These are phyloP conservation scores for Aspergillus piperis DNA, from an alignment of 2,329 filamentous ascomycete species.

Conservation along the genomic window DNA sequence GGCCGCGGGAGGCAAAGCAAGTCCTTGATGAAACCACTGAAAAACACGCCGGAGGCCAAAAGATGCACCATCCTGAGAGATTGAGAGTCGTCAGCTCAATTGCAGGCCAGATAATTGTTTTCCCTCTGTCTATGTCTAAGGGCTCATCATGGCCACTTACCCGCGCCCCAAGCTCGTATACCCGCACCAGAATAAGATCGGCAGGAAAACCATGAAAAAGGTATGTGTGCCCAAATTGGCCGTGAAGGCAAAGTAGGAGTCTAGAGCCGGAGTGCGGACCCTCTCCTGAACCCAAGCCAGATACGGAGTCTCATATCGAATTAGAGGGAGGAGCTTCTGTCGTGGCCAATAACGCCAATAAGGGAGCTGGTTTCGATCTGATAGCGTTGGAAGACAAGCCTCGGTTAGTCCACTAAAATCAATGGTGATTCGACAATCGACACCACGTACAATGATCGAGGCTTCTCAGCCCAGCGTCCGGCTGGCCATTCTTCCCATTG, in stretches of 20 bases:
- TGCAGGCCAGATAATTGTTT: background rate
- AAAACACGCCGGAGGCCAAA: conserved; percentile 76
- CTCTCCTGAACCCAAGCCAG: conserved; percentile 81
- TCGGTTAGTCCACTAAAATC: background rate
- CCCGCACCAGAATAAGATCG: conserved; percentile 96
- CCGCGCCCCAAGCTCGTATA: conserved; percentile 81
- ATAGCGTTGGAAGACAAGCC: conserved; percentile 17
- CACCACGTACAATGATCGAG: conserved; percentile 67
- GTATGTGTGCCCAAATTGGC: conserved; percentile 97
- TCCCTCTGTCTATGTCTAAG: background rate
- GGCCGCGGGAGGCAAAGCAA: conserved; percentile 89
- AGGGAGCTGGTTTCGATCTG: conserved; percentile 82
- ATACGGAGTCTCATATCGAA: conserved; percentile 94
- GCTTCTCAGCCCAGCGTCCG: conserved; percentile 72
- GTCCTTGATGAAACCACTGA: conserved; percentile 93
- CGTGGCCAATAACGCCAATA: conserved; percentile 85
- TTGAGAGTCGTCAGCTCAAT: conserved; percentile 16
- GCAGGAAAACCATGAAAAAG: conserved; percentile 95
- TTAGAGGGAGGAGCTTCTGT: conserved; percentile 77
- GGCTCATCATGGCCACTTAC: conserved; percentile 55
- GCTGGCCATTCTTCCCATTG: conserved; percentile 39
- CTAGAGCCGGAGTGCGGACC: conserved; percentile 78
- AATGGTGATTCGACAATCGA: background rate
- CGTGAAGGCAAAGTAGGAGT: conserved; percentile 95
- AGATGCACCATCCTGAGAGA: conserved; percentile 62